These are phyloP conservation scores for Hypoxylon sp. DNA, from an alignment of 2,329 filamentous ascomycete genomes.

Conservation along the genomic window DNA sequence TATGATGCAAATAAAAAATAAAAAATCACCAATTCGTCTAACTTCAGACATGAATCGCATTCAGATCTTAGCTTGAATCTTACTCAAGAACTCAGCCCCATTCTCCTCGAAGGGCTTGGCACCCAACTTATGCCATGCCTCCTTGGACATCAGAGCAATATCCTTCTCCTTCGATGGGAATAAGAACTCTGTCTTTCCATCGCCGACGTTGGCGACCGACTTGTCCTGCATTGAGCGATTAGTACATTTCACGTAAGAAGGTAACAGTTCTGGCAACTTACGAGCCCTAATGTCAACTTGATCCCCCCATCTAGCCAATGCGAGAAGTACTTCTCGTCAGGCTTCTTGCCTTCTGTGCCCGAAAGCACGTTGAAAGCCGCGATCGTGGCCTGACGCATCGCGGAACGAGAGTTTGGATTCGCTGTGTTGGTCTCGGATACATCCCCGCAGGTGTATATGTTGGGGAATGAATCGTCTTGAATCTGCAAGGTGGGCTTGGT, in stretches of 20 bases:
- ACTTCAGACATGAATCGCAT: background rate
- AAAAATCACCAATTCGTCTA: too few species aligned
- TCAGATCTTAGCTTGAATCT: slow-evolving; percentile 29
- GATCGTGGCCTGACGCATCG: slow-evolving; percentile 60
- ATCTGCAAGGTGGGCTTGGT: slow-evolving; percentile 68
- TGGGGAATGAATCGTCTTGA: slow-evolving; percentile 53
- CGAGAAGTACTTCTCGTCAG: slow-evolving; percentile 52
- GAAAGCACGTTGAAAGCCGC: slow-evolving; percentile 64
- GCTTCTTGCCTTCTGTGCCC: slow-evolving; percentile 52
- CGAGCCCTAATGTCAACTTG: slow-evolving; percentile 63
- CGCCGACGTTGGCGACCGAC: slow-evolving; percentile 54
- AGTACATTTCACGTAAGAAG: too few species aligned
- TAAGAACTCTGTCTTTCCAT: slow-evolving; percentile 55
- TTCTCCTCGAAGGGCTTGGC: slow-evolving; percentile 56
- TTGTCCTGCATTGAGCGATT: slow-evolving; percentile 55
- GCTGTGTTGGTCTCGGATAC: slow-evolving; percentile 62
- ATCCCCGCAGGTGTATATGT: slow-evolving; percentile 71
- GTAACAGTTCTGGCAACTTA: too few species aligned
- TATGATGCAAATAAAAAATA: too few species aligned
- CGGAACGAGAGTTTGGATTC: slow-evolving; percentile 64
- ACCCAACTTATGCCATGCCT: slow-evolving; percentile 54
- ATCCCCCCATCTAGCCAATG: slow-evolving; percentile 60
- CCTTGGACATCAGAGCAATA: slow-evolving; percentile 54
- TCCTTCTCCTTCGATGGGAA: slow-evolving; percentile 53
- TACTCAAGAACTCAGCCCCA: slow-evolving; percentile 23